phyloP scores from a whole-genome alignment of 305 asterid species.

The Ilex paraguariensis region DNA sequence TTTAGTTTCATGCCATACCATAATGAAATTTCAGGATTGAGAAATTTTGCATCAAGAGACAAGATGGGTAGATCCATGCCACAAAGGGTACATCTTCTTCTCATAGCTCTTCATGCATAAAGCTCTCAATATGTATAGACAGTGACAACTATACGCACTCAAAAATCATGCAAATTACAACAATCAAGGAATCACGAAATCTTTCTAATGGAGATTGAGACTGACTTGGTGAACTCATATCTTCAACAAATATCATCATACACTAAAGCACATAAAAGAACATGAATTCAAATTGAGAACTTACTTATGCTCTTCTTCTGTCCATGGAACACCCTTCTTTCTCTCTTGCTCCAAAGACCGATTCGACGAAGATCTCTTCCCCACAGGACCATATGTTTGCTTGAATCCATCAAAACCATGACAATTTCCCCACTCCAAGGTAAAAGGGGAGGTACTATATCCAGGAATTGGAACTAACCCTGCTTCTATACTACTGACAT shows the following conservation, averaged over 20 bases:
- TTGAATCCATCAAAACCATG: slow-evolving; percentile 41
- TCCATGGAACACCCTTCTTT: slow-evolving; percentile 94
- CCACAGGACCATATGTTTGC: slow-evolving; percentile 40
- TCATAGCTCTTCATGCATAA: no score
- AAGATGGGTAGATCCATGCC: no score
- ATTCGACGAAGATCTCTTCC: slow-evolving; percentile 35
- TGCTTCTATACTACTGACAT: slow-evolving; percentile 86
- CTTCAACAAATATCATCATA: no score
- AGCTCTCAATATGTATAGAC: no score
- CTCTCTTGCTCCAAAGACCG: slow-evolving; percentile 78
- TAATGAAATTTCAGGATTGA: no score
- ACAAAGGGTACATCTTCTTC: no score
- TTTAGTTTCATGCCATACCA: no score
- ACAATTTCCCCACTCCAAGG: slow-evolving; percentile 70
- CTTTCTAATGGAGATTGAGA: neutral
- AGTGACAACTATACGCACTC: no score
- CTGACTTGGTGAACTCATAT: neutral
- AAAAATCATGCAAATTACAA: no score
- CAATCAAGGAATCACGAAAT: no score
- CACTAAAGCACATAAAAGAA: no score
- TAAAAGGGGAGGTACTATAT: slow-evolving; percentile 47
- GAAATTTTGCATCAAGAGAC: no score
- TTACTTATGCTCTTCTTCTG: slow-evolving; percentile 90
- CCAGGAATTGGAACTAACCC: slow-evolving; percentile 79
- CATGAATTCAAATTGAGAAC: slow-evolving; percentile 7